Evolutionary conservation across 179 eudicot genomes (phyloP), one percentile per base, ranked within the genome.

Genomic region (Beta corolliflora): DNA sequence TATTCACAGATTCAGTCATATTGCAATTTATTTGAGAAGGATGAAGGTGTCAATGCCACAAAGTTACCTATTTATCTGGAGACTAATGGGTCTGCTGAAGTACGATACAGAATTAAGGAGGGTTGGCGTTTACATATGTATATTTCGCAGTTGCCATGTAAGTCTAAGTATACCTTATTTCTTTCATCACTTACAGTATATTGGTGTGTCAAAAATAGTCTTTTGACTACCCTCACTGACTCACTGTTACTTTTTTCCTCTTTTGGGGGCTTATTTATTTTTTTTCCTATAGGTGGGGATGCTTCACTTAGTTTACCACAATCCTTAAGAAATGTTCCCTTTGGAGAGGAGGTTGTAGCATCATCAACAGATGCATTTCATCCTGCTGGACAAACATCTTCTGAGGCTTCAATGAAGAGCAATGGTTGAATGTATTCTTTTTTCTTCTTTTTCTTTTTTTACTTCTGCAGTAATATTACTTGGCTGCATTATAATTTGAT

Each of bases 121-220:
- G 97, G 93, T 58, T 95, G 94, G 95, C 84, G 88, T 81, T 88
- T 93, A 46, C 99, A 95, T 84, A 69, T 95, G 84, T 95, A 95
- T 81, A 86, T 93, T 78, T 95, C 99, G 19, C 99, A 95, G 83
- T 84, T 93, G 76, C 99, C 99, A 70, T 95, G 99, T 93, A 79
- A 88, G 97, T 88, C 14, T 52, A 55, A 50, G 9, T 29, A 41
- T 23, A 65, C 44, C 50, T 56, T 50, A 73, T 29, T 3, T 73
- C 44, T 64, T 75, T 19, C 77, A 65, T 59, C 73, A 41, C 13
- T 73, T 76, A 13, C 55, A 23, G 69, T 25, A 21, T 77, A 23
- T 54, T 7, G 7, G 44, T 53, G 59, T 66, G 4, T 29, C 46
- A 9, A 41, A 65, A 48, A 7, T 59, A 36, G 74, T 60, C 6